Percentiles rank a stretch among this genome's conserved stretches.
Conservation (phyloP, 768 basidiomycete genomes). For the Lactifluus piperatus region DNA sequence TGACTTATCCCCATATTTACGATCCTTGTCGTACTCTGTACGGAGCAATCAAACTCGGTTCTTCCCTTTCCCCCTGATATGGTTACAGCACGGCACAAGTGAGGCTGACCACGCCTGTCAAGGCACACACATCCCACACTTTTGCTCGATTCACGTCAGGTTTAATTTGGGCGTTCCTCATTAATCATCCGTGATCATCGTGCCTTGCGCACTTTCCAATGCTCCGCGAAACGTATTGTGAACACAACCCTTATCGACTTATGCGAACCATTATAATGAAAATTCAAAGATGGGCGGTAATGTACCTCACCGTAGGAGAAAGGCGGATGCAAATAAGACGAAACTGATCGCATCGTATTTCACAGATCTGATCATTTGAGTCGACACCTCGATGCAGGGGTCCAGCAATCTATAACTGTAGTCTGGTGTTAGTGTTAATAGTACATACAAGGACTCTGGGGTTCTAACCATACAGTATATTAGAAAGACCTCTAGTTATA, state of each 20-base stretch:
- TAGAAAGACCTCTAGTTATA: neutral
- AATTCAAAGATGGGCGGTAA: too few relatives aligned
- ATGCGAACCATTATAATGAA: too few relatives aligned
- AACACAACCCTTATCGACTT: neutral
- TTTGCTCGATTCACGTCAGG: neutral
- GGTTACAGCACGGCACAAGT: neutral
- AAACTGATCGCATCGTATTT: neutral
- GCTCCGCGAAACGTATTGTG: neutral
- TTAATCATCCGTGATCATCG: neutral
- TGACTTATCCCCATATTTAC: neutral
- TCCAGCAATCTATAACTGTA: slow-evolving; percentile 1
- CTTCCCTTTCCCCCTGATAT: neutral
- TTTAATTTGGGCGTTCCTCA: neutral
- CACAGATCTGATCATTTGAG: neutral
- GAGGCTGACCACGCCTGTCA: neutral
- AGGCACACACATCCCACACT: neutral
- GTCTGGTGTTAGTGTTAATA: neutral
- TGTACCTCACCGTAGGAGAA: too few relatives aligned
- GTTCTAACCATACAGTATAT: neutral
- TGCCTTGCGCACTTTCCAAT: neutral
- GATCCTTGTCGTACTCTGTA: neutral
- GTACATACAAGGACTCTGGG: neutral
- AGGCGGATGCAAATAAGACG: neutral
- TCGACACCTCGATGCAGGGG: neutral
- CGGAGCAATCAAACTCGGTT: neutral